These are phyloP conservation scores for Aspergillus fructus DNA, from an alignment of 2,329 filamentous ascomycete genomes.

Conservation along the genomic window DNA sequence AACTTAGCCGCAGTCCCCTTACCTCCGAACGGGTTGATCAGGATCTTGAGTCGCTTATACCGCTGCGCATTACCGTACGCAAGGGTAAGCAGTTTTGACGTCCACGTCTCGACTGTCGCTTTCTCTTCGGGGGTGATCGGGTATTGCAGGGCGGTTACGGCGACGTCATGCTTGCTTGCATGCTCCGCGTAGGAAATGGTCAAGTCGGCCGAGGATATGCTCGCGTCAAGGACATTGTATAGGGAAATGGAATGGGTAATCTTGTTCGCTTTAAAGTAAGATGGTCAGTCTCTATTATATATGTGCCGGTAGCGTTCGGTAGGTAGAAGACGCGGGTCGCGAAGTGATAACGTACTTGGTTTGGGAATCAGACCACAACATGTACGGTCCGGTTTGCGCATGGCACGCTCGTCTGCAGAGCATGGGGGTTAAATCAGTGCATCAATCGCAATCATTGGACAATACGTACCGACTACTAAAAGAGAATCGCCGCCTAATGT, in stretches of 20 bases:
- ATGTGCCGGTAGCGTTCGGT: not conserved
- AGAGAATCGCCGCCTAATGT: constrained; percentile 62
- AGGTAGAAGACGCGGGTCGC: not conserved
- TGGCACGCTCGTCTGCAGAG: constrained; percentile 53
- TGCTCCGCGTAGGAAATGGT: constrained; percentile 71
- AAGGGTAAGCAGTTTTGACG: constrained; percentile 62
- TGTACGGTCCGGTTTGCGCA: constrained; percentile 47
- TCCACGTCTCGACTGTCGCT: constrained; percentile 59
- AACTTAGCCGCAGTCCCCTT: constrained; percentile 72
- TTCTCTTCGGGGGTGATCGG: constrained; percentile 54
- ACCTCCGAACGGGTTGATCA: constrained; percentile 89
- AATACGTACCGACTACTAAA: constrained; percentile 54
- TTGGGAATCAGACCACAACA: constrained; percentile 58
- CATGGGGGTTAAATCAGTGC: not conserved
- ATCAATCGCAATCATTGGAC: constrained; percentile 4
- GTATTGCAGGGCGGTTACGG: constrained; percentile 62
- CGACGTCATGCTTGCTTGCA: constrained; percentile 59
- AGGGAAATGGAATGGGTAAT: constrained; percentile 65
- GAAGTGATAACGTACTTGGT: constrained; percentile 41
- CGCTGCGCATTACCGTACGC: constrained; percentile 70
- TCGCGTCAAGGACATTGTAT: constrained; percentile 82
- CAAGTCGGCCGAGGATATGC: constrained; percentile 60
- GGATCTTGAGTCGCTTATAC: constrained; percentile 76
- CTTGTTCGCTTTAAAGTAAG: constrained; percentile 40
- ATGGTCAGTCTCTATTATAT: constrained; percentile 8